Evolutionary conservation across 495 filamentous ascomycete species (phyloP), one percentile per base, ranked within the genome.

Genomic region (Penicillium dipodomyicola): DNA sequence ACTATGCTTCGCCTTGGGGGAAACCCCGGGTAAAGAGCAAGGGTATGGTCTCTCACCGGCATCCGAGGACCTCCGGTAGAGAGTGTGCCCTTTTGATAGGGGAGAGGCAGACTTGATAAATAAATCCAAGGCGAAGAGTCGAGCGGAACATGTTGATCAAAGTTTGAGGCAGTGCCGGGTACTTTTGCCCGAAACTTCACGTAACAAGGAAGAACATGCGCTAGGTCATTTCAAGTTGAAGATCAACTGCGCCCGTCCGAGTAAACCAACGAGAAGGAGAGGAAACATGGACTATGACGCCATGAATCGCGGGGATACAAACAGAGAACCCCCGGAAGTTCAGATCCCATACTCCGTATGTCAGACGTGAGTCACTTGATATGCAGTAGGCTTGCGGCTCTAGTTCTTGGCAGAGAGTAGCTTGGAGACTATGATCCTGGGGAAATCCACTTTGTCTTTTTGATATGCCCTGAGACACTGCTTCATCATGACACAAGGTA

Each of bases 361-460:
- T 58, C 61, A 59, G 54, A 59, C 49, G 52, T 59, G 52, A 65
- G 65, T 68, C 65, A 68, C 54, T 63, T 68, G 65, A 65, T 65
- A 65, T 61, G 60, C 63, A 59, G 50, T 55, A 57, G 61, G 65
- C 58, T 67, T 49, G 50, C 50, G 50, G 50, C 50, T 52, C 50
- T 52, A 30, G 27, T 29, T 17, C 25, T 32, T 40, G 32, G 49
- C 37, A 12, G 12, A 8, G 20, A 2, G 8, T 6, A 41, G 7
- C 29, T 17, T 29, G 11, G 11, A 51, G 20, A n/a, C 20, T 52
- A 43, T 43, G 27, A 42, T 32, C 3, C 2, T 14, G 25, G n/a
- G 14, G 9, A 15, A 22, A 4, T 30, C 29, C 29, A 25, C 44
- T 42, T 30, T 19, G 15, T 32, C 50, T 46, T 46, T 61, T 61